These are phyloP conservation scores for Drechslera avenae DNA, from an alignment of 2,329 filamentous ascomycete species.

Conservation along the genomic window DNA sequence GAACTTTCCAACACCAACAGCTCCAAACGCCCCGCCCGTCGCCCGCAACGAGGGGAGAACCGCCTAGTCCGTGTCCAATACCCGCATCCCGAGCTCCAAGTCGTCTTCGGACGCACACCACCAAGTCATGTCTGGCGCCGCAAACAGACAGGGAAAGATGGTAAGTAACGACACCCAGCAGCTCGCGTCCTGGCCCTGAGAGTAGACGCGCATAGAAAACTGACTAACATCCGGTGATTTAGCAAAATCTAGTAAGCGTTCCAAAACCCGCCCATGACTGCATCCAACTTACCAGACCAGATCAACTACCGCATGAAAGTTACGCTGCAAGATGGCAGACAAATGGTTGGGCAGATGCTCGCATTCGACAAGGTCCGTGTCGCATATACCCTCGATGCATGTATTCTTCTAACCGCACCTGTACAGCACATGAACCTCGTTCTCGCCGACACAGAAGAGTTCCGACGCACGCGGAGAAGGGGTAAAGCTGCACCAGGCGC, in stretches of 20 bases:
- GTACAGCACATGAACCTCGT: conserved; percentile 97
- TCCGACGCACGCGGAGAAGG: conserved; percentile 40
- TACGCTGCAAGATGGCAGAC: conserved; percentile 90
- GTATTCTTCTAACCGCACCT: conserved; percentile 18
- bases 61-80: conserved; percentile 3
- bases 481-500: conserved; percentile 72
- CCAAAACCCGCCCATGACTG: conserved; percentile 19
- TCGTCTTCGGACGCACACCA: conserved; percentile 51
- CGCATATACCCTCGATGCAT: not conserved
- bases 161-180: conserved; percentile 64
- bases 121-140: conserved; percentile 51
- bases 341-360: conserved; percentile 97
- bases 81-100: conserved; percentile 28
- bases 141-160: conserved; percentile 99
- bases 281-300: conserved; percentile 56
- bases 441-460: conserved; percentile 87
- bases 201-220: conserved; percentile 53
- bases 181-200: conserved; percentile 44
- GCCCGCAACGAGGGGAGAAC: conserved; percentile 23
- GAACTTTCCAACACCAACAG: conserved; percentile 26
- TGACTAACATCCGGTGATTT: conserved; percentile 50
- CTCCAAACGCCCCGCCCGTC: conserved; percentile 31
- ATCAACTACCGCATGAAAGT: conserved; percentile 99
- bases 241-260: conserved; percentile 69
- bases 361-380: conserved; percentile 88